These are phyloP conservation scores for Cordyceps cateniannulata DNA, from an alignment of 2,329 filamentous ascomycete species.

Conservation along the genomic window DNA sequence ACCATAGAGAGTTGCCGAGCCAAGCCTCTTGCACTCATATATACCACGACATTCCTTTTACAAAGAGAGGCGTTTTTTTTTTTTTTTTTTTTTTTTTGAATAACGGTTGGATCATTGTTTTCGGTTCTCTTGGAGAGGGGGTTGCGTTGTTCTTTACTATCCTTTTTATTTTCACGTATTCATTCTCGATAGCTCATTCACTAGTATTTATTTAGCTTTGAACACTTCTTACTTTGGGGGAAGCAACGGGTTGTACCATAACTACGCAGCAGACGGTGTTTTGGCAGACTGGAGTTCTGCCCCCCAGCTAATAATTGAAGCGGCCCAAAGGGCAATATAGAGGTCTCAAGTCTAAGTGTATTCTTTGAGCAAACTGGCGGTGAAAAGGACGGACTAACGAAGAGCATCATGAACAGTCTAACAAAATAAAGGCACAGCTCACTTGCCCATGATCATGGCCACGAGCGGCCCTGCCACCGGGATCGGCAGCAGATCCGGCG, in stretches of 20 bases:
- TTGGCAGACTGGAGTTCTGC: not conserved
- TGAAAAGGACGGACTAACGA: not conserved
- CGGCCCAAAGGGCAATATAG: not conserved
- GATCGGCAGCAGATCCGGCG: not conserved
- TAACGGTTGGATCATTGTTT: not conserved
- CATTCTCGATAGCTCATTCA: not conserved
- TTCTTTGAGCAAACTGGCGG: not conserved
- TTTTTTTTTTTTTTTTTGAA: conserved; percentile 2
- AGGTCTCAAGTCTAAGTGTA: not conserved
- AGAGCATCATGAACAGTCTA: not conserved
- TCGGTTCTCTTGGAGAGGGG: not conserved
- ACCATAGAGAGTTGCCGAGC: not conserved
- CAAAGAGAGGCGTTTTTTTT: conserved; percentile 3
- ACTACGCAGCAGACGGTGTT: not conserved
- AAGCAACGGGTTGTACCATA: not conserved
- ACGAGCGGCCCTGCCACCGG: not conserved
- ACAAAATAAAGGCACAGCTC: not conserved
- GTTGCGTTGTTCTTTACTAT: not conserved
- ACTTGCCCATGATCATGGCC: not conserved
- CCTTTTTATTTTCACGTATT: not conserved
- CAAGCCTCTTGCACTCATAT: not conserved
- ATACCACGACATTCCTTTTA: conserved; percentile 3
- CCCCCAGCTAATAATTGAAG: conserved; percentile 6
- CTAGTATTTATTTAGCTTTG: not conserved
- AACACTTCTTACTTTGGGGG: not conserved